phyloP scores from a whole-genome alignment of 805 yeast genomes.

The Candida succiphila region DNA sequence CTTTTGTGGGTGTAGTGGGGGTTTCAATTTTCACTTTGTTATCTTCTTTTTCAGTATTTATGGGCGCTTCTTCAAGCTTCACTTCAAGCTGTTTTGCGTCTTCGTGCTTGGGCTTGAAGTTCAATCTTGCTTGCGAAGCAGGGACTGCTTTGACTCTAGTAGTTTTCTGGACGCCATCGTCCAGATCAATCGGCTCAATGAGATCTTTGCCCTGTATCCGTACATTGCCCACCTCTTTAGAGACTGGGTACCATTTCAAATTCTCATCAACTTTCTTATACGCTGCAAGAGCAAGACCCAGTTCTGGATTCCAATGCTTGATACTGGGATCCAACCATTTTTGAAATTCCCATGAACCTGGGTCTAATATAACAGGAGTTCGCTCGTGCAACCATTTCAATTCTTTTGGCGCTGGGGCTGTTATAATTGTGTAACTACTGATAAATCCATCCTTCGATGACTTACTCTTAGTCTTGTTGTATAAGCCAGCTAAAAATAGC shows the following conservation, averaged over 20 bases:
- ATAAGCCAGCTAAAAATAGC: slow-evolving; percentile 60
- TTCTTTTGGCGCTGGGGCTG: slow-evolving; percentile 57
- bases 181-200: slow-evolving; percentile 11
- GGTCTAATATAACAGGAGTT: slow-evolving; percentile 65
- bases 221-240: slow-evolving; percentile 55
- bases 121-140: too few species aligned
- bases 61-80: too few species aligned
- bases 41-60: too few species aligned
- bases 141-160: background rate
- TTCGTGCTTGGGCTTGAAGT: too few species aligned
- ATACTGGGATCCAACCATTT: slow-evolving; percentile 48
- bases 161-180: background rate
- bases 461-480: slow-evolving; percentile 11
- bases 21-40: too few species aligned
- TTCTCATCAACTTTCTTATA: slow-evolving; percentile 17
- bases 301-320: slow-evolving; percentile 26
- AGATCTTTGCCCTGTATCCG: slow-evolving; percentile 34
- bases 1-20: too few species aligned
- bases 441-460: slow-evolving; percentile 8
- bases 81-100: too few species aligned
- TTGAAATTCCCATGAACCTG: slow-evolving; percentile 47
- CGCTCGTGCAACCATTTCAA: slow-evolving; percentile 65
- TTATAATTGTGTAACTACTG: slow-evolving; percentile 55
- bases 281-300: slow-evolving; percentile 30
- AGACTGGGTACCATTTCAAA: slow-evolving; percentile 48